Conservation (phyloP, 2,329 filamentous ascomycete species). For the Exophiala phaeomuriformis region DNA sequence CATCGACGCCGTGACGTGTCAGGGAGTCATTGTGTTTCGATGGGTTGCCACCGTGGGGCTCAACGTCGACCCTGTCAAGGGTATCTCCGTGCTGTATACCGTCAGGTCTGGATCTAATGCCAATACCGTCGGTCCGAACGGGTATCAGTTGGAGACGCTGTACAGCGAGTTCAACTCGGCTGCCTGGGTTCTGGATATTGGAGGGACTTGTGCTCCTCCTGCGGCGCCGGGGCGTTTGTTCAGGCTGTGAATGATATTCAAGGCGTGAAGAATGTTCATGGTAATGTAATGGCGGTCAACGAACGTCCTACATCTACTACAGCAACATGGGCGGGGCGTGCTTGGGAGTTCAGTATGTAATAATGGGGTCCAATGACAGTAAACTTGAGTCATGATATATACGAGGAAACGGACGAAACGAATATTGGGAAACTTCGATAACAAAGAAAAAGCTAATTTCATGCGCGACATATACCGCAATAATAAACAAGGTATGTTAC, state of each 20-base stretch:
- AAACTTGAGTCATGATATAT: no score
- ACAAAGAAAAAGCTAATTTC: no score
- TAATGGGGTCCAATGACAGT: no score
- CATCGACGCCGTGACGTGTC: conserved; percentile 29
- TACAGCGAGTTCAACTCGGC: conserved; percentile 34
- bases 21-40: conserved; percentile 30
- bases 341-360: no score
- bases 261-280: no score
- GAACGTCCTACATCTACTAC: no score
- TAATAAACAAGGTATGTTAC: no score
- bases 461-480: no score
- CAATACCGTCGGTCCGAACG: conserved; percentile 15
- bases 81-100: conserved; percentile 30
- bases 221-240: conserved; percentile 3
- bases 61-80: conserved; percentile 26
- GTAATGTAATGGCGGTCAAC: no score
- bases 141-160: conserved; percentile 31
- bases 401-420: no score
- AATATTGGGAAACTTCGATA: no score
- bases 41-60: conserved; percentile 29
- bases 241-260: neutral
- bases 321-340: no score
- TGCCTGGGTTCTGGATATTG: conserved; percentile 22
- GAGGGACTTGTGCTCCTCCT: conserved; percentile 18
- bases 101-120: conserved; percentile 10